phyloP scores from a whole-genome alignment of 345 rosid species.

The Odontarrhena argentea region DNA sequence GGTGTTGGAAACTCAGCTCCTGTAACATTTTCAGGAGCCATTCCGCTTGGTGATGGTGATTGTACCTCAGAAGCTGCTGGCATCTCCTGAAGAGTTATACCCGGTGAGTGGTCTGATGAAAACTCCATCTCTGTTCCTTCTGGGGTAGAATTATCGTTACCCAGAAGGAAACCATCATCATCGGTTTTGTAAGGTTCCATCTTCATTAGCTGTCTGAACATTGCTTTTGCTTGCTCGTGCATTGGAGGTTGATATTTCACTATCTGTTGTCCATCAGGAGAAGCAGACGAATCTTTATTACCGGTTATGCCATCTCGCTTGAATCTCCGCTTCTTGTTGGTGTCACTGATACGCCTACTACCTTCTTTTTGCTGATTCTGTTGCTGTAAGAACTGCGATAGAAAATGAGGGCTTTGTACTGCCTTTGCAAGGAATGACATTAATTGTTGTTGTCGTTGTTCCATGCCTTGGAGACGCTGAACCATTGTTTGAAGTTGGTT shows the following conservation, averaged over 20 bases:
- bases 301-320: slow-evolving; percentile 63
- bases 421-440: slow-evolving; percentile 98
- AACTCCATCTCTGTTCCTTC: slow-evolving; percentile 52
- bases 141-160: slow-evolving; percentile 50
- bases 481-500: slow-evolving; percentile 83
- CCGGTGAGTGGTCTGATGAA: slow-evolving; percentile 52
- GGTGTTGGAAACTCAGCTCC: slow-evolving; percentile 48
- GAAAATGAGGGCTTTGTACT: slow-evolving; percentile 88
- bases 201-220: slow-evolving; percentile 72
- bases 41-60: slow-evolving; percentile 42
- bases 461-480: slow-evolving; percentile 97
- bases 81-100: slow-evolving; percentile 83
- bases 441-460: slow-evolving; percentile 96
- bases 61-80: slow-evolving; percentile 62
- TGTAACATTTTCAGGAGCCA: slow-evolving; percentile 52
- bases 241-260: slow-evolving; percentile 81
- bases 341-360: slow-evolving; percentile 72
- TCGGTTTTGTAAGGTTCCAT: slow-evolving; percentile 52
- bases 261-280: slow-evolving; percentile 77
- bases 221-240: slow-evolving; percentile 71
- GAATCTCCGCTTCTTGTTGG: slow-evolving; percentile 86
- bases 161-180: slow-evolving; percentile 56
- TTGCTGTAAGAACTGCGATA: slow-evolving; percentile 94
- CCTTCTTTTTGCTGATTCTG: slow-evolving; percentile 87
- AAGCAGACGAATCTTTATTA: slow-evolving; percentile 49